Evolutionary conservation across 495 filamentous ascomycete genomes (phyloP), one percentile per base, ranked within the genome.

Genomic region (Pyrenula massariospora): DNA sequence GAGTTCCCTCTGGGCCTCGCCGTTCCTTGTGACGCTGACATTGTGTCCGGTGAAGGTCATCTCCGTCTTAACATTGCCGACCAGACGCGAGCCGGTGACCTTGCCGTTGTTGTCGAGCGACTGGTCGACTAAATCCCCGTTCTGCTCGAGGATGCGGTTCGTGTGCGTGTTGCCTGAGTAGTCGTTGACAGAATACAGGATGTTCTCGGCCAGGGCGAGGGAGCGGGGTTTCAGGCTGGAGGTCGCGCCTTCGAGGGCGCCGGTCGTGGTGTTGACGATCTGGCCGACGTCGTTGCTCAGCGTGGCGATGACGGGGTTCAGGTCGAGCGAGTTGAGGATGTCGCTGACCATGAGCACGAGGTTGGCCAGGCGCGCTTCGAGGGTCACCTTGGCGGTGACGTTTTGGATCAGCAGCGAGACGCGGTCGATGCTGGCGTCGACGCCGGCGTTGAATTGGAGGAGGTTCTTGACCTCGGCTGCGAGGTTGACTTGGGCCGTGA

Each of bases 401-500:
- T 83, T 76, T 60, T 80, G 67, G 62, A 82, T 80, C 24, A 65
- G 65, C 1, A 83, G 70, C 24, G 60, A 42, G 48, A 83, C 79
- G 22, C 71, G 65, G 62, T 79, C 73, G 66, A 82, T 78, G 49
- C 67, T 72, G 23, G 73, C 66, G 63, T 75, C 72, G 11, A 83
- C 79, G 22, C 79, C 79, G 10, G 79, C 79, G 56, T 74, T 79
- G 71, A 82, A 81, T 48, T 70, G 65, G 36, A 83, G 72, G 25
- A 82, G 69, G 54, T 72, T 70, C 52, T 81, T 66, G 8, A 83
- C 79, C 60, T 79, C 70, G 10, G 77, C 78, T 57, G 79, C 77
- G 42, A 83, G 65, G 65, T 83, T 83, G 63, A 83, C 70, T 59
- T 82, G 79, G 49, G 79, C 79, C 10, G 78, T 80, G 57, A 83